Conservation (phyloP, 768 basidiomycete species). For the Lactarius hengduanensis region DNA sequence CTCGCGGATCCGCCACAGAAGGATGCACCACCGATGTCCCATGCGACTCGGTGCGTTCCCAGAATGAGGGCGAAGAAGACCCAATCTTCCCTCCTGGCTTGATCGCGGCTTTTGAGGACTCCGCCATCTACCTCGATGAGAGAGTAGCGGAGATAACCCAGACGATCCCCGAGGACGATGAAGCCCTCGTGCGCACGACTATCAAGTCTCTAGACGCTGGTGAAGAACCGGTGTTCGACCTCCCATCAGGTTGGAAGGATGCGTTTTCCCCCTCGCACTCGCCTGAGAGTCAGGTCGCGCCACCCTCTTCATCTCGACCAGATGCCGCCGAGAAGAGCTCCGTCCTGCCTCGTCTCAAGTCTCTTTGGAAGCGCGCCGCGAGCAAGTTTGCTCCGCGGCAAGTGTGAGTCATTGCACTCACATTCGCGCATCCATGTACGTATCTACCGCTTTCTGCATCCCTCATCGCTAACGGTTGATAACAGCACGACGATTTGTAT, state of each 20-base stretch:
- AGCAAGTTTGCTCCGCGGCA: conserved; percentile 14
- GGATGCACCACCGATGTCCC: neutral
- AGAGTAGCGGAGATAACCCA: neutral
- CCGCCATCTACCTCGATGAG: conserved; percentile 4
- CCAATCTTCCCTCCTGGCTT: neutral
- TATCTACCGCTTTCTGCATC: neutral
- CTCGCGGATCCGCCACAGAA: conserved; percentile 2
- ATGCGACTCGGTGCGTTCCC: conserved; percentile 1
- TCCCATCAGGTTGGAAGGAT: conserved; percentile 20
- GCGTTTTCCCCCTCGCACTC: neutral
- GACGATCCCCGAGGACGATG: conserved; percentile 14
- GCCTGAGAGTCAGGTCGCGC: neutral
- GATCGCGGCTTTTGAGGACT: conserved; percentile 5
- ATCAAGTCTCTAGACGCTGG: conserved; percentile 22
- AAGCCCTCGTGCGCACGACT: conserved; percentile 16
- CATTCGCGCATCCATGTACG: conserved; percentile 5
- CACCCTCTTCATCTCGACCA: conserved; percentile 1
- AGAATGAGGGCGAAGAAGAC: conserved; percentile 8
- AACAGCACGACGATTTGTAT: neutral
- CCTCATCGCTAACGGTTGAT: neutral
- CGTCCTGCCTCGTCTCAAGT: conserved; percentile 18
- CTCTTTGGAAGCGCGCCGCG: conserved; percentile 24
- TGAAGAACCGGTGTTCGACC: conserved; percentile 20
- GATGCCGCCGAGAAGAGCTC: conserved; percentile 11
- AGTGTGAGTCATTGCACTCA: conserved; percentile 1